Conservation (phyloP, 306 rosid species). For the Dryas octopetala region DNA sequence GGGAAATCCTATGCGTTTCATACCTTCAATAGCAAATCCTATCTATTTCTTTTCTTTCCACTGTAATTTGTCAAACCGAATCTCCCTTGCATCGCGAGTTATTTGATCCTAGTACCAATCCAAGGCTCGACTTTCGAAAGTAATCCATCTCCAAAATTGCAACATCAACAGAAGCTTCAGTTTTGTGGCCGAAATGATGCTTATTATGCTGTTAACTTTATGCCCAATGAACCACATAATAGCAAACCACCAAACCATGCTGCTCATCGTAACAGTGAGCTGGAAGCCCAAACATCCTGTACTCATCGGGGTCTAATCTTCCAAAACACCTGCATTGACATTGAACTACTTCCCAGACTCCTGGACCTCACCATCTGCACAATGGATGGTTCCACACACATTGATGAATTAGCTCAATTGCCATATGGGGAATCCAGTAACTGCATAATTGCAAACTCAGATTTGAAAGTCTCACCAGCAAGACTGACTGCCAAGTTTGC, state of each 20-base stretch:
- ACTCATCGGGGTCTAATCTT: not conserved
- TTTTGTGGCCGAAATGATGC: not conserved
- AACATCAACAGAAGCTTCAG: slow-evolving; percentile 1
- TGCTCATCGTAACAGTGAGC: not conserved
- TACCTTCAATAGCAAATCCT: not conserved
- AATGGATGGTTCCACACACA: slow-evolving; percentile 19
- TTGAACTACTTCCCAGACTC: slow-evolving; percentile 37
- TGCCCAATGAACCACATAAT: not conserved
- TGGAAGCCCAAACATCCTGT: not conserved
- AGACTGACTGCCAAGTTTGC: slow-evolving; percentile 79
- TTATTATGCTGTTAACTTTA: not conserved
- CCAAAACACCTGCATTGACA: not conserved
- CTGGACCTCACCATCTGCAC: slow-evolving; percentile 71
- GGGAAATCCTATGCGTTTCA: not conserved
- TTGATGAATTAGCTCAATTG: not conserved
- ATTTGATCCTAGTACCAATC: not conserved
- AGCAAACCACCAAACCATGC: not conserved
- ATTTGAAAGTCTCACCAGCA: slow-evolving; percentile 53
- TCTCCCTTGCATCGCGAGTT: not conserved
- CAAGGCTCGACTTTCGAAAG: not conserved
- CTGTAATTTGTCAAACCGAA: not conserved
- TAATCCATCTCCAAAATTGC: not conserved
- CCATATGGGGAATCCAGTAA: not conserved
- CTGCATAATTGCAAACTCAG: slow-evolving; percentile 12
- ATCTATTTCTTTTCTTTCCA: not conserved